A percentile compares a stretch with the other conserved stretches of the same genome.
phyloP scores from a whole-genome alignment of 306 rosid genomes.

The Prunus salicina region DNA sequence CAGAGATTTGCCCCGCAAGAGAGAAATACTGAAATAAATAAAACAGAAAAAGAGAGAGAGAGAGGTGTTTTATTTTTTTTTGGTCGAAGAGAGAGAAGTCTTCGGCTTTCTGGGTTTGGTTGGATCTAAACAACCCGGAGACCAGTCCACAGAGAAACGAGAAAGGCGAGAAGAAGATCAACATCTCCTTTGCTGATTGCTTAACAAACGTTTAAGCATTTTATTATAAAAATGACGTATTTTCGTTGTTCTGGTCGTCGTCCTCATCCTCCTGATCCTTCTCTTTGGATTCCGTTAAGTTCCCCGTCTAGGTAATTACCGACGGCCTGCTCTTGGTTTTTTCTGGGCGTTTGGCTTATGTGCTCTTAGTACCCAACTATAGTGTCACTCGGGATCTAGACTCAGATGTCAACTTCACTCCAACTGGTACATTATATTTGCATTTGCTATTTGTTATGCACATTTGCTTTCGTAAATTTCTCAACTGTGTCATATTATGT shows the following conservation, averaged over 20 bases:
- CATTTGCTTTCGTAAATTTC: neutral
- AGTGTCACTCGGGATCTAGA: slow-evolving; percentile 15
- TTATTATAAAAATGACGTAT: neutral
- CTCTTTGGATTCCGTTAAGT: neutral
- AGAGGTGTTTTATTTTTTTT: no score
- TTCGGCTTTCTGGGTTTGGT: neutral
- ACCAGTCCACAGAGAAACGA: neutral
- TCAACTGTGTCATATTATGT: neutral
- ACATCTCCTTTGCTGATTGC: neutral
- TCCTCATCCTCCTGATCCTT: neutral
- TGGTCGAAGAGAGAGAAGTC: neutral
- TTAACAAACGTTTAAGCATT: neutral
- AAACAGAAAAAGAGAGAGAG: neutral
- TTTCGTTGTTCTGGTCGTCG: neutral
- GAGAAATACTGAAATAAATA: no score
- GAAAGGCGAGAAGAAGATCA: neutral
- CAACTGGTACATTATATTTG: neutral
- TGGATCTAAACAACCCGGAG: slow-evolving; percentile 15
- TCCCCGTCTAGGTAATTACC: neutral
- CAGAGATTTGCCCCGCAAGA: no score
- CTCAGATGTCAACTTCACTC: neutral
- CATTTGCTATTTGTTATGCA: neutral
- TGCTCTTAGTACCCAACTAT: slow-evolving; percentile 5
- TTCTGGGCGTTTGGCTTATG: neutral
- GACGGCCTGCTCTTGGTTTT: neutral